These are phyloP conservation scores for Caloboletus firmus DNA, from an alignment of 1,284 basidiomycete species.

Conservation along the genomic window DNA sequence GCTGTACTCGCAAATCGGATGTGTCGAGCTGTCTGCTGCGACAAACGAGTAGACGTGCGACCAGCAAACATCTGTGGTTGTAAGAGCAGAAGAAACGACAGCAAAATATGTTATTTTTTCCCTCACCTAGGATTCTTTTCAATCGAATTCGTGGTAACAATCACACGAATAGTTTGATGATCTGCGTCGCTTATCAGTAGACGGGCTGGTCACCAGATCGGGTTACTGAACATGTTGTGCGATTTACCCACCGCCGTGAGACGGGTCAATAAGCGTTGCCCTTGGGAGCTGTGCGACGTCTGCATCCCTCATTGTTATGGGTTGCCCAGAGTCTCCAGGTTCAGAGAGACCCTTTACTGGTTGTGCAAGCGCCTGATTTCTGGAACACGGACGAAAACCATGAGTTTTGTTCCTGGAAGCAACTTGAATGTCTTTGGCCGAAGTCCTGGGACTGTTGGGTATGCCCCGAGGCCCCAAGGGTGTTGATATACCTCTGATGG, in stretches of 20 bases:
- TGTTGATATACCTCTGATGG: neutral
- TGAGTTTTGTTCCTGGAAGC: neutral
- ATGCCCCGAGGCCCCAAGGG: neutral
- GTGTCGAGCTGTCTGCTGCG: conserved; percentile 3
- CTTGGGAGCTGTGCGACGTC: neutral
- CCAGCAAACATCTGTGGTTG: conserved; percentile 16
- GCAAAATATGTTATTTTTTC: neutral
- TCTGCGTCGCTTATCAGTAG: neutral
- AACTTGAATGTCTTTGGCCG: too few species aligned
- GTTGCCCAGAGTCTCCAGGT: neutral
- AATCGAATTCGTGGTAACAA: conserved; percentile 7
- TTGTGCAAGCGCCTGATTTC: neutral
- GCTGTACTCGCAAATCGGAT: conserved; percentile 42
- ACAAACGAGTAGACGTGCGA: conserved; percentile 2
- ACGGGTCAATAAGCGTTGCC: neutral
- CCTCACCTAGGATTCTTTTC: neutral
- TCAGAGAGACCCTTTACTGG: neutral
- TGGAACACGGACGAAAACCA: neutral
- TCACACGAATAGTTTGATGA: conserved; percentile 23
- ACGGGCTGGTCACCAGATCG: too few species aligned
- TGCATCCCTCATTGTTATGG: neutral
- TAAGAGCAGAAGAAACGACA: neutral
- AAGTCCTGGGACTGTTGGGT: neutral
- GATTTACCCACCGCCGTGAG: conserved; percentile 4
- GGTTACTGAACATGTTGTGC: neutral